Conservation (phyloP, 2,329 filamentous ascomycete genomes). For the Aureobasidium subglaciale region DNA sequence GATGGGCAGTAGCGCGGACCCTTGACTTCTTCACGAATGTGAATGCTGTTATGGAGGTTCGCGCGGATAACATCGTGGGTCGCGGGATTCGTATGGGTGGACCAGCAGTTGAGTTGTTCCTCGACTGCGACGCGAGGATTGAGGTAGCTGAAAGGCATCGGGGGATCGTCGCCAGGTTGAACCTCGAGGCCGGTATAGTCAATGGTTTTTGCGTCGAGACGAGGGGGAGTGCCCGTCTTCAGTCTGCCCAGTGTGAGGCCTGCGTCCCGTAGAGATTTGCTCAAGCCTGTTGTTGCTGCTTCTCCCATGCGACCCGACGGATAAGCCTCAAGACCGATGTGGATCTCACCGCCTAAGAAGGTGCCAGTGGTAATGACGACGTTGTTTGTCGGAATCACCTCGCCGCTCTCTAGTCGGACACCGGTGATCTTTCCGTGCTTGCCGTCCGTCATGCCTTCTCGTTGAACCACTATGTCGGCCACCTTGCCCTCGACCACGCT, state of each 20-base stretch:
- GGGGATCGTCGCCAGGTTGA: constrained; percentile 77
- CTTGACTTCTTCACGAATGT: constrained; percentile 91
- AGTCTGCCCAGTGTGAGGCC: constrained; percentile 84
- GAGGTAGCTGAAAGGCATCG: constrained; percentile 84
- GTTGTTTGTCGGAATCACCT: constrained; percentile 68
- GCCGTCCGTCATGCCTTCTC: constrained; percentile 41
- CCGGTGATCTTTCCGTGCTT: constrained; percentile 70
- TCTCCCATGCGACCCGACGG: constrained; percentile 91
- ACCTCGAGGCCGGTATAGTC: constrained; percentile 64
- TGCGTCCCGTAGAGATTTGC: constrained; percentile 79
- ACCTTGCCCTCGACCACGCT: constrained; percentile 80
- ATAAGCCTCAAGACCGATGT: constrained; percentile 75
- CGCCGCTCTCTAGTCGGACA: constrained; percentile 78
- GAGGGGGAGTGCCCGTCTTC: constrained; percentile 92
- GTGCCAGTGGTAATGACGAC: constrained; percentile 96
- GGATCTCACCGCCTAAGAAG: constrained; percentile 91
- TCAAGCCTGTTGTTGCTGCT: constrained; percentile 83
- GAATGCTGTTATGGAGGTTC: constrained; percentile 92
- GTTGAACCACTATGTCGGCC: constrained; percentile 77
- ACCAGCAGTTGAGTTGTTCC: constrained; percentile 77
- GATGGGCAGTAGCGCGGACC: constrained; percentile 95
- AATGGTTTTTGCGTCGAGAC: constrained; percentile 75
- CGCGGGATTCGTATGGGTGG: constrained; percentile 76
- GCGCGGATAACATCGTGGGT: constrained; percentile 77
- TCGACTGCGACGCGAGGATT: constrained; percentile 71